Percentiles rank a stretch among this genome's conserved stretches.
These are phyloP conservation scores for Cladosporium sphaerospermum DNA, from an alignment of 2,329 filamentous ascomycete genomes.

Conservation along the genomic window DNA sequence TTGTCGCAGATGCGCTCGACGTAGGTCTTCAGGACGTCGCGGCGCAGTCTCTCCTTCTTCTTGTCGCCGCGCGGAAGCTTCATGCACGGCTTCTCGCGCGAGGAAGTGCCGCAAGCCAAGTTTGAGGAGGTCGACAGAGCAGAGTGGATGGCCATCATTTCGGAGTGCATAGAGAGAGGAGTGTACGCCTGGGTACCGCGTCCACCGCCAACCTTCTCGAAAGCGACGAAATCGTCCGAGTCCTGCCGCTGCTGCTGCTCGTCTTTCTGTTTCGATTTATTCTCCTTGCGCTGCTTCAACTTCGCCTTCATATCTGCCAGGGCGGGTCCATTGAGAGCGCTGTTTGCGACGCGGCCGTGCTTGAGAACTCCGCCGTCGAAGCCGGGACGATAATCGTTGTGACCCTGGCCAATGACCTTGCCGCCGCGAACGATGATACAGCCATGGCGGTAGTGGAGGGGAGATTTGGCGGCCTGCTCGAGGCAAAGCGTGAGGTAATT, in stretches of 20 bases:
- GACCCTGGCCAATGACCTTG: slow-evolving; percentile 48
- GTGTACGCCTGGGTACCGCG: slow-evolving; percentile 36
- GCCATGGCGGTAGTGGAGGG: slow-evolving; percentile 47
- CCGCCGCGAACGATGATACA: slow-evolving; percentile 47
- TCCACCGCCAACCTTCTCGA: slow-evolving; percentile 30
- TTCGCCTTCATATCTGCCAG: slow-evolving; percentile 36
- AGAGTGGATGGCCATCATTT: slow-evolving; percentile 52
- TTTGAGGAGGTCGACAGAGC: slow-evolving; percentile 42
- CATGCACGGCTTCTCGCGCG: slow-evolving; percentile 45
- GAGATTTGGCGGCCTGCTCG: slow-evolving; percentile 45
- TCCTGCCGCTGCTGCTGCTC: slow-evolving; percentile 25
- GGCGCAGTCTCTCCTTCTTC: slow-evolving; percentile 41
- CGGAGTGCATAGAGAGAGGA: slow-evolving; percentile 47
- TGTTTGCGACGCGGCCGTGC: slow-evolving; percentile 37
- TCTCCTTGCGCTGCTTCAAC: slow-evolving; percentile 28
- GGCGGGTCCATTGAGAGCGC: slow-evolving; percentile 30
- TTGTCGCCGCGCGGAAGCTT: slow-evolving; percentile 45
- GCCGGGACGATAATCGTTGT: slow-evolving; percentile 46
- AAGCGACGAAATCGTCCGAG: slow-evolving; percentile 32
- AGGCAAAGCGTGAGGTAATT: slow-evolving; percentile 47
- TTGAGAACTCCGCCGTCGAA: slow-evolving; percentile 47
- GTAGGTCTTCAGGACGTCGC: slow-evolving; percentile 39
- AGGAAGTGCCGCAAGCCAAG: slow-evolving; percentile 38
- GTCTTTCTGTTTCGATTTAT: slow-evolving; percentile 29
- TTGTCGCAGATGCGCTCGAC: slow-evolving; percentile 39